Conservation (phyloP, 176 grass and related monocot species). For the Bromus sterilis region DNA sequence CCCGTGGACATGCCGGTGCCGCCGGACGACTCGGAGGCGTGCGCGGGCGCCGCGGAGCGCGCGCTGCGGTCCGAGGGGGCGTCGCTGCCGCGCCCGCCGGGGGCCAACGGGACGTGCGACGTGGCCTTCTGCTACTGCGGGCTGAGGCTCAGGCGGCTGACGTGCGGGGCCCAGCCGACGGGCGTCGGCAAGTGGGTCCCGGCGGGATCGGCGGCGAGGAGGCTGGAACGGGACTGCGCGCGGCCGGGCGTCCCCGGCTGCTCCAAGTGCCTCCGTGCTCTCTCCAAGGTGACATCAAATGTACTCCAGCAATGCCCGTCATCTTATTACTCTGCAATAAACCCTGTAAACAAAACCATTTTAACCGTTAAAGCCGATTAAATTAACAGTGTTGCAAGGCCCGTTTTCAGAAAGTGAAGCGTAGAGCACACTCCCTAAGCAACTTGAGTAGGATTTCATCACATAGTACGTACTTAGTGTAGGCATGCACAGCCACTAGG, state of each 20-base stretch:
- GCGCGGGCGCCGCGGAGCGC: slow-evolving; percentile 44
- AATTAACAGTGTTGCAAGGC: too few species aligned
- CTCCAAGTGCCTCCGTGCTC: slow-evolving; percentile 63
- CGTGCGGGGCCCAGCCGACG: slow-evolving; percentile 28
- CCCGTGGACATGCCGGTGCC: slow-evolving; percentile 59
- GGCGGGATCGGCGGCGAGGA: background rate
- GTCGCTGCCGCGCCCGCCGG: slow-evolving; percentile 33
- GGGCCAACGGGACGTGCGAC: slow-evolving; percentile 68
- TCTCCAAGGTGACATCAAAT: slow-evolving; percentile 50
- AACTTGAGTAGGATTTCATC: background rate
- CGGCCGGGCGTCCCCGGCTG: slow-evolving; percentile 47
- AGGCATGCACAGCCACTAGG: background rate
- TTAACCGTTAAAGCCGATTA: too few species aligned
- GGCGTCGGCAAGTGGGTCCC: slow-evolving; percentile 40
- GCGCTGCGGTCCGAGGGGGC: slow-evolving; percentile 47
- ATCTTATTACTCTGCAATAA: background rate
- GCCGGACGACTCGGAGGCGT: slow-evolving; percentile 51
- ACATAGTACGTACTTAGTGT: background rate
- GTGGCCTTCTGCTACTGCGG: slow-evolving; percentile 81
- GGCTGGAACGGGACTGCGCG: slow-evolving; percentile 50
- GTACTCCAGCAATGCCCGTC: background rate
- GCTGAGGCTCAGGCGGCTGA: slow-evolving; percentile 52
- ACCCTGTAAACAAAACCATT: background rate
- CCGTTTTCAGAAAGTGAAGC: too few species aligned
- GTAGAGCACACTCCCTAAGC: background rate